Base-by-base conservation (phyloP, 2,329 filamentous ascomycete species). In the Fusarium sp. region DNA sequence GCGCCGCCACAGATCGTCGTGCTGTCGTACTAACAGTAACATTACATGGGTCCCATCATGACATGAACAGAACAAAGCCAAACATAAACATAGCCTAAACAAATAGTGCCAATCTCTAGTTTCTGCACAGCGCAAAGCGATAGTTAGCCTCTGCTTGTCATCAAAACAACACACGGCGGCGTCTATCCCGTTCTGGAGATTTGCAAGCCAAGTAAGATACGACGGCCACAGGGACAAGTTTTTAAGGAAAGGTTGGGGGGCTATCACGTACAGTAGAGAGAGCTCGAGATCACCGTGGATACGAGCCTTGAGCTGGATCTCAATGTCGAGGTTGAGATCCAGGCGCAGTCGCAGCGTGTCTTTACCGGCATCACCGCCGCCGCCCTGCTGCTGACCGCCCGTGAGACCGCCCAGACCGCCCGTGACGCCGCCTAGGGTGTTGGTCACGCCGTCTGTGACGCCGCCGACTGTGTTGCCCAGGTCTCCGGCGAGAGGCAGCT, bases 241-340 rank as follows among this genome's bases (percentile, higher is more conserved):
- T 35, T 1, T 35, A 35, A 35, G 33, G 33, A 35, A 42, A 45
- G 20, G 38, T 15, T 17, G n/a, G 42, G n/a, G 54, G 7, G 10
- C 41, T 18, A n/a, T 17, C 36, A 87, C 87, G 80, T 84, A 89
- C 87, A 89, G 83, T 77, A 96, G 87, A 75, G 91, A 92, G 73
- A 96, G 83, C 44, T 94, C 95, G 75, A 97, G 84, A 84, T 97
- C 94, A 79, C 94, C 94, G 78, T 95, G 91, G 75, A 96, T 95
- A 82, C 92, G 92, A 28, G 94, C 94, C 87, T 96, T 96, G 71
- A 96, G 88, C 78, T 94, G 92, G 70, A 96, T 93, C 83, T 96
- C 94, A 62, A 96, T 88, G 73, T 96, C 94, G 64, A 96, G 85
- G 82, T 96, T 96, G 69, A 95, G 86, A 80, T 96, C 94, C 26